phyloP scores from a whole-genome alignment of 805 yeast genomes.

The Metschnikowia sp. region DNA sequence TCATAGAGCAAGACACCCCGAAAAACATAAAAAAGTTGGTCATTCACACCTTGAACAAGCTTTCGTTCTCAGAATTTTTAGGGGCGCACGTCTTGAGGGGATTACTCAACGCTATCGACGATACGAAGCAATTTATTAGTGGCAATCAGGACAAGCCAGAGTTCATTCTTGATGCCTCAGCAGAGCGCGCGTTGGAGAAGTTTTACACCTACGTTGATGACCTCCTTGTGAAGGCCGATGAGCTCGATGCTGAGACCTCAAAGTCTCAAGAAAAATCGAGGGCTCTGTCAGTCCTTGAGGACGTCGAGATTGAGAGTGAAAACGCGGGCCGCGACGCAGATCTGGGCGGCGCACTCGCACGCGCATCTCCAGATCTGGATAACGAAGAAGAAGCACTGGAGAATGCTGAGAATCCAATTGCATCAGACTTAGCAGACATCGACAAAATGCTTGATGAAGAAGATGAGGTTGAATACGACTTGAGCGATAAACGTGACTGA shows the following conservation, averaged over 20 bases:
- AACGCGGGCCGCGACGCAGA: background rate
- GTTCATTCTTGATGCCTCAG: conserved; percentile 31
- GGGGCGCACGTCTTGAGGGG: conserved; percentile 31
- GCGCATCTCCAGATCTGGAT: background rate
- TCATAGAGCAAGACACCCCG: conserved; percentile 48
- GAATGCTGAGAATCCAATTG: background rate
- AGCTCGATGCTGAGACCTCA: background rate
- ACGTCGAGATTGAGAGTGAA: background rate
- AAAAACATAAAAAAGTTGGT: conserved; percentile 53
- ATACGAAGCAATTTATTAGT: conserved; percentile 27
- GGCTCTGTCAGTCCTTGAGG: conserved; percentile 1
- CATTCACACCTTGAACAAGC: conserved; percentile 47
- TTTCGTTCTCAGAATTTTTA: conserved; percentile 31
- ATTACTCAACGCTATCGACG: conserved; percentile 31
- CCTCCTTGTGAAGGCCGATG: conserved; percentile 23
- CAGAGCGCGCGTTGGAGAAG: conserved; percentile 29
- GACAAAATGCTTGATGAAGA: conserved; percentile 37
- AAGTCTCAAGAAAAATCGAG: background rate
- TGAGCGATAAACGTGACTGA: conserved; percentile 8
- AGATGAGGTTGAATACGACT: conserved; percentile 36
- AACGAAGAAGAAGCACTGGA: background rate
- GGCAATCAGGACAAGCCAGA: conserved; percentile 23
- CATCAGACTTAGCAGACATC: conserved; percentile 24
- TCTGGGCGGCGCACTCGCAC: background rate
- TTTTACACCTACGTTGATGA: conserved; percentile 27